Conservation (phyloP, 2,329 filamentous ascomycete species). For the Dryadomyces quercus-mongolicae region DNA sequence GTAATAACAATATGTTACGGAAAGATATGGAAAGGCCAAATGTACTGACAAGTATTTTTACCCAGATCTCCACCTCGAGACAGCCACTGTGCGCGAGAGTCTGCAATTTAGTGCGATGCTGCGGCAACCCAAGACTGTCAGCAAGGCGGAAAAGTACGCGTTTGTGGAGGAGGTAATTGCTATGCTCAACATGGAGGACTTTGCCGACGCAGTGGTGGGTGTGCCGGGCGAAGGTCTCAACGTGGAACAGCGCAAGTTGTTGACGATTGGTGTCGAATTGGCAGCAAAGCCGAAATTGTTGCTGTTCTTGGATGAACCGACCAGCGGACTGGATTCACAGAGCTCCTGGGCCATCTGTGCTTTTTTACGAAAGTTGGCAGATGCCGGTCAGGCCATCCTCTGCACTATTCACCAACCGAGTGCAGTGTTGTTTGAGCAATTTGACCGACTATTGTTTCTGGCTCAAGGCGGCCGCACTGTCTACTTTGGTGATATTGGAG, state of each 20-base stretch:
- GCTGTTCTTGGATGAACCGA: constrained; percentile 88
- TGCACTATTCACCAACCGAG: constrained; percentile 95
- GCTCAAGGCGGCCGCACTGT: constrained; percentile 64
- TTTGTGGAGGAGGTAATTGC: constrained; percentile 89
- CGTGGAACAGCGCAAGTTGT: constrained; percentile 56
- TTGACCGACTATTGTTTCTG: constrained; percentile 68
- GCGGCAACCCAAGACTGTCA: constrained; percentile 65
- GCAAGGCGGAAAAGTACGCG: constrained; percentile 64
- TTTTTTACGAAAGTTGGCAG: constrained; percentile 76
- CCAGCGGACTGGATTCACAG: constrained; percentile 83
- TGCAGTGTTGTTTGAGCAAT: constrained; percentile 85
- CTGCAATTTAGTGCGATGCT: constrained; percentile 71
- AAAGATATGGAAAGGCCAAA: background rate
- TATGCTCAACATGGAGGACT: constrained; percentile 78
- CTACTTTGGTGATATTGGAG: constrained; percentile 63
- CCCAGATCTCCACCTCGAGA: constrained; percentile 66
- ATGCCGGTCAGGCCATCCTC: constrained; percentile 82
- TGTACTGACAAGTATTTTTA: background rate
- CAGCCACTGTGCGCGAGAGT: constrained; percentile 73
- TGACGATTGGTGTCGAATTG: constrained; percentile 86
- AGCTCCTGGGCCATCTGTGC: constrained; percentile 86
- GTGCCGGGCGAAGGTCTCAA: constrained; percentile 77
- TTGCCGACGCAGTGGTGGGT: constrained; percentile 82
- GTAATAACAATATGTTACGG: background rate
- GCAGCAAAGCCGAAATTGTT: constrained; percentile 81